Evolutionary conservation across 495 filamentous ascomycete genomes (phyloP).

Genomic region (Margaritispora aquatica): DNA sequence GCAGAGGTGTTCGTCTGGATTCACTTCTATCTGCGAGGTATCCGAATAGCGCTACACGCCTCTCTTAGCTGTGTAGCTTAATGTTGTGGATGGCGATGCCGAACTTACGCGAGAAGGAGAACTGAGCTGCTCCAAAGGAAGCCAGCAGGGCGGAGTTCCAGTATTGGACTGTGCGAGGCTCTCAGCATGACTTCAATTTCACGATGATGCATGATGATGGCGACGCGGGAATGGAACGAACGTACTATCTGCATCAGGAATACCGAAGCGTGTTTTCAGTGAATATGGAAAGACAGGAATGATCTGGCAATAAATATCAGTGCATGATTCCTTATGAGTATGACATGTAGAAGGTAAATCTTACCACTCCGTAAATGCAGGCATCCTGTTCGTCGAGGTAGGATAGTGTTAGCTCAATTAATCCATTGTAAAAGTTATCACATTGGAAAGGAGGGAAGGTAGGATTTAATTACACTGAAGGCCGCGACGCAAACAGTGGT

Average conservation of each 20-base stretch:
- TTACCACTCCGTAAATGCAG: background rate
- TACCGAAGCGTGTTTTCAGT: background rate
- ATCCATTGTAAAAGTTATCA: no score
- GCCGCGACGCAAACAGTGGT: background rate
- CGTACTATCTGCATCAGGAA: background rate
- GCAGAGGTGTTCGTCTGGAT: constrained; percentile 60
- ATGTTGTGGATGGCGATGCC: background rate
- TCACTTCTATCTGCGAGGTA: constrained; percentile 50
- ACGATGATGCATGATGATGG: no score
- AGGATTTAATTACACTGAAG: background rate
- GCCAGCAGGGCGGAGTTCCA: background rate
- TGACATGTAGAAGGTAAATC: background rate
- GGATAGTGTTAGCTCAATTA: no score
- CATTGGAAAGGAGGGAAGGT: no score
- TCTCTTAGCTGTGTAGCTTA: background rate
- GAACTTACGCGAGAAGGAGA: background rate
- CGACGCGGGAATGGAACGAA: no score
- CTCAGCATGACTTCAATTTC: no score
- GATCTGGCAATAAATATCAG: no score
- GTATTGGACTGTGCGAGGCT: constrained; percentile 1
- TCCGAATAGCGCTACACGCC: constrained; percentile 23
- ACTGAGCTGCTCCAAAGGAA: background rate
- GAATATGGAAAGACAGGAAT: constrained; percentile 2
- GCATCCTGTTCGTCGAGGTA: background rate
- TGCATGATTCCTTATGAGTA: no score